Conservation (phyloP, 164 flowering plant species). For the Vitis riparia region DNA sequence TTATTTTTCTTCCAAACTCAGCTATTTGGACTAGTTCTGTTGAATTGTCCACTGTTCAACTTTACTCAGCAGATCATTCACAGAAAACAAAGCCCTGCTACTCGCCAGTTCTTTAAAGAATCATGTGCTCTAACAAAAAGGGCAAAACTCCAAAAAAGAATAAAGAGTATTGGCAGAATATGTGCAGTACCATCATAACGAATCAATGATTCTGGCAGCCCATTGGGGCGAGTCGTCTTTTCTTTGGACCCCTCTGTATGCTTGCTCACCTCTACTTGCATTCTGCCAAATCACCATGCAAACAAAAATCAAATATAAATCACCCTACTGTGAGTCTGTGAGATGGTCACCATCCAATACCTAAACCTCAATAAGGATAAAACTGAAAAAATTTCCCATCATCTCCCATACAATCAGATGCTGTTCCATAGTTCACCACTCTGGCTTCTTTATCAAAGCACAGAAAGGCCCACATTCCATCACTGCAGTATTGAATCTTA, state of each 20-base stretch:
- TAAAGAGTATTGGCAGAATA: neutral
- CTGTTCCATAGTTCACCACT: no score
- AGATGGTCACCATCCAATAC: neutral
- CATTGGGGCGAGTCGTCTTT: conserved; percentile 84
- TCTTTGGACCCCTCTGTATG: conserved; percentile 93
- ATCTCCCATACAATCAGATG: no score
- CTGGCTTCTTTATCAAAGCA: neutral
- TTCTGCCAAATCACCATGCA: conserved; percentile 46
- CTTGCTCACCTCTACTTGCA: conserved; percentile 99
- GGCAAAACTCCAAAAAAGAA: neutral
- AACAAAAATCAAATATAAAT: neutral
- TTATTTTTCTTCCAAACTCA: no score
- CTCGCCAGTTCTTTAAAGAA: neutral
- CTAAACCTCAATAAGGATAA: neutral
- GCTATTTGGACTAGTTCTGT: no score
- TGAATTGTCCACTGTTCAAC: no score
- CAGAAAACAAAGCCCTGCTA: no score
- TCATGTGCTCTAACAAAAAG: neutral
- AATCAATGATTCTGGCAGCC: conserved; percentile 90
- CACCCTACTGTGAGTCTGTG: neutral
- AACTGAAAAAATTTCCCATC: no score
- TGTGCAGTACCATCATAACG: conserved; percentile 78
- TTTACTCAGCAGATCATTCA: no score
- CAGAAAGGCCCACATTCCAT: conserved; percentile 3
- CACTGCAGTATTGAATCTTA: conserved; percentile 1